phyloP scores from a whole-genome alignment of 2,329 filamentous ascomycete species.

The Pyrenochaeta sp. region DNA sequence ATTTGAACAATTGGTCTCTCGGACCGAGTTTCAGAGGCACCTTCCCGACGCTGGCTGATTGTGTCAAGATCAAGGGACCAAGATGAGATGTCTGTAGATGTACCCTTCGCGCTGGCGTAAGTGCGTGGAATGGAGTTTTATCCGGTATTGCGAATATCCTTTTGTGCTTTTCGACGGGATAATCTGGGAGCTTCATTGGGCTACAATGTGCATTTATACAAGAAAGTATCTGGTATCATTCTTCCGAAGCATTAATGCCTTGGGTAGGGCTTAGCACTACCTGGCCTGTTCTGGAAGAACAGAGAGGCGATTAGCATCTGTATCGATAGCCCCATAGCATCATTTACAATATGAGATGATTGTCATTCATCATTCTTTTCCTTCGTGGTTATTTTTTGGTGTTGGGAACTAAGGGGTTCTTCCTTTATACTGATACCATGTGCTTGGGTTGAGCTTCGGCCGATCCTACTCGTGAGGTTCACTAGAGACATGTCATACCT shows the following conservation, averaged over 20 bases:
- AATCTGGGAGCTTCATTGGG: slow-evolving; percentile 6
- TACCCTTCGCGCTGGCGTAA: slow-evolving; percentile 6
- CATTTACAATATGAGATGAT: background rate
- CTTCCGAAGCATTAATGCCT: background rate
- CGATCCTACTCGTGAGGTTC: too few relatives aligned
- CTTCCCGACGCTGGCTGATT: slow-evolving; percentile 64
- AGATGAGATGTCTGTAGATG: slow-evolving; percentile 27
- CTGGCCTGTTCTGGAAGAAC: background rate
- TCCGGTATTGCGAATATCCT: slow-evolving; percentile 11
- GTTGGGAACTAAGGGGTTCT: too few relatives aligned
- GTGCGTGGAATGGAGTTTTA: slow-evolving; percentile 1
- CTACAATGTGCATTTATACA: slow-evolving; percentile 9
- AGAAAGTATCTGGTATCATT: slow-evolving; percentile 8
- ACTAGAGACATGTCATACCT: too few relatives aligned
- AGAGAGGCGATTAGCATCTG: background rate
- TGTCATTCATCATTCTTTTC: background rate
- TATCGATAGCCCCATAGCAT: background rate
- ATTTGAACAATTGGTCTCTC: slow-evolving; percentile 82
- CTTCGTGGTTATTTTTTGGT: too few relatives aligned
- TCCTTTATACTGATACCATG: too few relatives aligned
- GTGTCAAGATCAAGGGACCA: slow-evolving; percentile 45
- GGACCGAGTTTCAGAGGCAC: slow-evolving; percentile 72
- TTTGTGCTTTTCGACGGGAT: background rate
- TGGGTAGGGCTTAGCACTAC: background rate
- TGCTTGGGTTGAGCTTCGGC: too few relatives aligned